phyloP scores from a whole-genome alignment of 1,284 basidiomycete genomes.

The Ganoderma lucidum region DNA sequence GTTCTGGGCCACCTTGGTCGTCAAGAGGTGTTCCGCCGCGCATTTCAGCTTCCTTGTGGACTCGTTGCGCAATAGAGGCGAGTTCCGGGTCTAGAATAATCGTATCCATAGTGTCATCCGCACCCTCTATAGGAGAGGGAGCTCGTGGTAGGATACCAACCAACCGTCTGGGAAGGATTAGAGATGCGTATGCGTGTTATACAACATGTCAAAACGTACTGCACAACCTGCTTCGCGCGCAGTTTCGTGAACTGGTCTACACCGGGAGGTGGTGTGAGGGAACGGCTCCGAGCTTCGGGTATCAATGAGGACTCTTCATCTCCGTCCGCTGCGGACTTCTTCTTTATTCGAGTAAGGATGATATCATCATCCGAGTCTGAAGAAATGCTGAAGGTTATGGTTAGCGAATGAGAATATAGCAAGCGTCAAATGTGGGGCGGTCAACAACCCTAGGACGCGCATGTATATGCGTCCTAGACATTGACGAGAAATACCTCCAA shows the following conservation, averaged over 20 bases:
- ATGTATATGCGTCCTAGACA: constrained; percentile 12
- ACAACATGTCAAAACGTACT: constrained; percentile 48
- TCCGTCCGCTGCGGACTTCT: constrained; percentile 32
- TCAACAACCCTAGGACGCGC: background rate
- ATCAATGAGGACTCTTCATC: constrained; percentile 31
- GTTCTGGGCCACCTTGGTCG: constrained; percentile 46
- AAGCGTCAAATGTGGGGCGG: constrained; percentile 9
- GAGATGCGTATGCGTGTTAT: background rate
- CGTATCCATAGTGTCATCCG: constrained; percentile 58
- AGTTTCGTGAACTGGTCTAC: constrained; percentile 59
- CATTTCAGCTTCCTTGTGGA: constrained; percentile 37
- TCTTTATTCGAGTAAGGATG: constrained; percentile 45
- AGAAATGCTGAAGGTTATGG: constrained; percentile 35
- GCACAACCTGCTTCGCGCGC: constrained; percentile 61
- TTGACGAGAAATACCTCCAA: background rate
- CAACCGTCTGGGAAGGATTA: constrained; percentile 49
- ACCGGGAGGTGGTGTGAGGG: constrained; percentile 77
- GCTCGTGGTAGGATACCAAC: constrained; percentile 50
- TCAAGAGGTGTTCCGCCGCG: constrained; percentile 35
- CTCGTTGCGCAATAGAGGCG: constrained; percentile 55
- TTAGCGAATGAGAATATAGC: background rate
- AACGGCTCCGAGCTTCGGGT: constrained; percentile 55
- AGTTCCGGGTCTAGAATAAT: constrained; percentile 69
- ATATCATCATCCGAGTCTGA: constrained; percentile 58
- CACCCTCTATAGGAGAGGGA: constrained; percentile 50